Base-by-base conservation (phyloP, 2,329 filamentous ascomycete species). In the Fusarium lyarnte region DNA sequence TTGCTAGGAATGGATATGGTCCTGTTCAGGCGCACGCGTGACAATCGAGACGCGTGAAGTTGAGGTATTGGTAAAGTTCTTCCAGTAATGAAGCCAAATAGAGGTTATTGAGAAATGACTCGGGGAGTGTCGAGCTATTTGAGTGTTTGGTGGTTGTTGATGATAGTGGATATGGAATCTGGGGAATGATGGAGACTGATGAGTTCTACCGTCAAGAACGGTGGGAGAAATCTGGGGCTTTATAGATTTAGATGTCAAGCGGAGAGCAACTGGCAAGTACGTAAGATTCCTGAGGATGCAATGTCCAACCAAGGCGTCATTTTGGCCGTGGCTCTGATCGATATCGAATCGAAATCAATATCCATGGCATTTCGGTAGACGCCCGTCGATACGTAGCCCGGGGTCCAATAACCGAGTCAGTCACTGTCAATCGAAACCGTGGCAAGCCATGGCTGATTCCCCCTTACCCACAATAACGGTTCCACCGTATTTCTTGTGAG, bases 141-240 rank as follows among this genome's bases (percentile, higher is more conserved):
- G 65, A 60, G 58, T 63, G 54, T 27, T 62, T 58, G 60, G 25
- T 35, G 19, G 27, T 66, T 49, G 55, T 36, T 66, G 45, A n/a
- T 68, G 58, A 55, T 63, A 47, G 61, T 70, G 69, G 60, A 60
- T 53, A 62, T 62, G 27, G 63, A 72, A 74, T 63, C 66, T 69
- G 72, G 69, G 64, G 72, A 62, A 66, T 33, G 62, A 63, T 74
- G 60, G 70, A 63, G 66, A 63, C 63, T 72, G 68, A 63, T 52
- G 66, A 46, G 58, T 72, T 71, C 74, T 81, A 83, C 81, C 81
- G 81, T 83, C 80, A 79, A 73, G 80, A 82, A 83, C 81, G 81
- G 81, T 83, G 80, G 80, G 79, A 78, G 74, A 68, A 53, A 63
- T 61, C 57, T 59, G 62, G 39, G 69, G 58, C 75, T 80, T 82